Evolutionary conservation across 2,329 filamentous ascomycete species (phyloP).

Genomic region (Alternaria tenuissima): DNA sequence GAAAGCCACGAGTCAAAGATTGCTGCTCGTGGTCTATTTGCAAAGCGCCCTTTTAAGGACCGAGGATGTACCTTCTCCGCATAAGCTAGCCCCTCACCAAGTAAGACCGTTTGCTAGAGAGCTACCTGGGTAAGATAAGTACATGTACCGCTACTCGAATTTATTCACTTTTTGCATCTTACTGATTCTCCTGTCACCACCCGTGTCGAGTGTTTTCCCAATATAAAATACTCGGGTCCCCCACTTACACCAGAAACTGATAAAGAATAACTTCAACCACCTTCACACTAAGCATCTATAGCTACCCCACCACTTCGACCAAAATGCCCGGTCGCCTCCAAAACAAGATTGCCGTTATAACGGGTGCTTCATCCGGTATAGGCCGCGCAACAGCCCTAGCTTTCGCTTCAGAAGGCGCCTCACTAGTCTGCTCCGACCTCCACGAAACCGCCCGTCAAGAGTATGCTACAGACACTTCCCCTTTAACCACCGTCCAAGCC

Average conservation of each 20-base stretch:
- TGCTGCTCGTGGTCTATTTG: not conserved
- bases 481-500: slow-evolving; percentile 42
- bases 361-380: slow-evolving; percentile 46
- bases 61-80: slow-evolving; percentile 18
- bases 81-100: slow-evolving; percentile 1
- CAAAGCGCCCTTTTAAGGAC: slow-evolving; percentile 3
- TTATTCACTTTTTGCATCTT: not conserved
- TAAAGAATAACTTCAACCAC: not conserved
- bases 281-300: not conserved
- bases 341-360: slow-evolving; percentile 45
- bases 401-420: slow-evolving; percentile 44
- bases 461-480: slow-evolving; percentile 26
- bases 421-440: slow-evolving; percentile 44
- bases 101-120: not conserved
- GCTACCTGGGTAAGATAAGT: not conserved
- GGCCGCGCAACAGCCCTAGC: slow-evolving; percentile 46
- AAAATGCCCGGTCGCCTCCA: slow-evolving; percentile 36
- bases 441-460: slow-evolving; percentile 26
- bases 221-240: not conserved
- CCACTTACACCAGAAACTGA: not conserved
- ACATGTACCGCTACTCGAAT: not conserved
- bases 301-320: not conserved
- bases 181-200: not conserved
- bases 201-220: not conserved
- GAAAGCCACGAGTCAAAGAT: not conserved